Conservation (phyloP, 371 early-diverging fungal species). For the Saksenaea vasiformis region DNA sequence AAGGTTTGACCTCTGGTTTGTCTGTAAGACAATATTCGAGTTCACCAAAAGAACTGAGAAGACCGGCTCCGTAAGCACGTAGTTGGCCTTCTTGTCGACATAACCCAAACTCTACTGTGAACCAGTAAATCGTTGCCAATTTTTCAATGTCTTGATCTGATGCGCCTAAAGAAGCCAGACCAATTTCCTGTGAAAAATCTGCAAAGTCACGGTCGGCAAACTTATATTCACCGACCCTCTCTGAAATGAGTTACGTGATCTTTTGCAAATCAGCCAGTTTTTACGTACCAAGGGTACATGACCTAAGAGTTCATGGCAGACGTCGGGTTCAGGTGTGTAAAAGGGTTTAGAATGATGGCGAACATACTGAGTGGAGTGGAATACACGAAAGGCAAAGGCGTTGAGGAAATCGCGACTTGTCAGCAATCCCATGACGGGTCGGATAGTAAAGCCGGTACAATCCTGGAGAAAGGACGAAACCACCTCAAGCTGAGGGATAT, state of each 20-base stretch:
- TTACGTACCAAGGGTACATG: constrained; percentile 68
- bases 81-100: constrained; percentile 81
- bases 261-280: no score
- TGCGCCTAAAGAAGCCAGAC: constrained; percentile 92
- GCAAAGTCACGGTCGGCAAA: constrained; percentile 97
- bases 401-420: constrained; percentile 96
- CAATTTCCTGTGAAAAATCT: constrained; percentile 96
- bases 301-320: constrained; percentile 88
- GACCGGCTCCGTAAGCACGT: constrained; percentile 95
- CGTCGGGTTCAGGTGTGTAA: constrained; percentile 95
- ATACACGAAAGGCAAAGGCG: constrained; percentile 95
- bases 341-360: constrained; percentile 90
- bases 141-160: constrained; percentile 90
- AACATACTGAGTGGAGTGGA: constrained; percentile 97
- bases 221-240: no score
- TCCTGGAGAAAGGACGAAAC: constrained; percentile 94
- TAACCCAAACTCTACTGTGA: constrained; percentile 95
- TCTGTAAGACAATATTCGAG: constrained; percentile 85
- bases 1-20: constrained; percentile 79
- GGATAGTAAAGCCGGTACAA: constrained; percentile 94
- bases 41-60: constrained; percentile 95
- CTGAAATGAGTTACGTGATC: no score
- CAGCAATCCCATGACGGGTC: constrained; percentile 95
- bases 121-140: constrained; percentile 93
- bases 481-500: constrained; percentile 90